These are phyloP conservation scores for Peziza echinospora DNA, from an alignment of 495 filamentous ascomycete species.

Conservation along the genomic window DNA sequence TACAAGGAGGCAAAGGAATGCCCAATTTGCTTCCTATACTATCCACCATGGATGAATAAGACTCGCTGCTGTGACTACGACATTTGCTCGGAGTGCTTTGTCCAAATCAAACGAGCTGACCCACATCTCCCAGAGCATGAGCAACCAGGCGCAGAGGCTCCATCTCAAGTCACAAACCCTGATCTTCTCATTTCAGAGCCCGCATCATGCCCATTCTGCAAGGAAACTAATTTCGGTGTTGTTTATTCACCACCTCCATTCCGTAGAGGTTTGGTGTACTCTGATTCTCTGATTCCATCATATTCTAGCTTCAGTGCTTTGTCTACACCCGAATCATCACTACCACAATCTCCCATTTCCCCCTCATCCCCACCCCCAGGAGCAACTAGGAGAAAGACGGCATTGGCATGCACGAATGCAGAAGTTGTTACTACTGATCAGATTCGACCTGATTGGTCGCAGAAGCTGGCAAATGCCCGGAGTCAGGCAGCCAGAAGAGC, in stretches of 20 bases:
- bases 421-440: slow-evolving; percentile 77
- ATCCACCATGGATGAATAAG: slow-evolving; percentile 86
- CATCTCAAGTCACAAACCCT: slow-evolving; percentile 24
- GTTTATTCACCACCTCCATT: slow-evolving; percentile 80
- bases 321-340: slow-evolving; percentile 23
- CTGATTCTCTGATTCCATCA: slow-evolving; percentile 35
- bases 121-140: slow-evolving; percentile 76
- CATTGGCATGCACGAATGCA: slow-evolving; percentile 57
- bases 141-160: slow-evolving; percentile 20
- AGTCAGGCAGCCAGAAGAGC: slow-evolving; percentile 66
- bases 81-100: slow-evolving; percentile 97
- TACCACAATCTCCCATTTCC: slow-evolving; percentile 22
- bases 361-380: slow-evolving; percentile 19
- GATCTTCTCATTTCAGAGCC: slow-evolving; percentile 68
- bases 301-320: not conserved
- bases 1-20: slow-evolving; percentile 85
- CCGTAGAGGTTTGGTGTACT: slow-evolving; percentile 59
- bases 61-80: slow-evolving; percentile 91
- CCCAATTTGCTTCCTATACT: slow-evolving; percentile 90
- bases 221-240: slow-evolving; percentile 82
- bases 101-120: slow-evolving; percentile 93
- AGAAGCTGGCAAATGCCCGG: slow-evolving; percentile 67
- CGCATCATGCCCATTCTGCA: slow-evolving; percentile 88
- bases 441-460: slow-evolving; percentile 83
- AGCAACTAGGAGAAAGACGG: slow-evolving; percentile 48